These are phyloP conservation scores for Thalassiosira delicatula DNA, from an alignment of 352 stramenopile species.

Conservation along the genomic window DNA sequence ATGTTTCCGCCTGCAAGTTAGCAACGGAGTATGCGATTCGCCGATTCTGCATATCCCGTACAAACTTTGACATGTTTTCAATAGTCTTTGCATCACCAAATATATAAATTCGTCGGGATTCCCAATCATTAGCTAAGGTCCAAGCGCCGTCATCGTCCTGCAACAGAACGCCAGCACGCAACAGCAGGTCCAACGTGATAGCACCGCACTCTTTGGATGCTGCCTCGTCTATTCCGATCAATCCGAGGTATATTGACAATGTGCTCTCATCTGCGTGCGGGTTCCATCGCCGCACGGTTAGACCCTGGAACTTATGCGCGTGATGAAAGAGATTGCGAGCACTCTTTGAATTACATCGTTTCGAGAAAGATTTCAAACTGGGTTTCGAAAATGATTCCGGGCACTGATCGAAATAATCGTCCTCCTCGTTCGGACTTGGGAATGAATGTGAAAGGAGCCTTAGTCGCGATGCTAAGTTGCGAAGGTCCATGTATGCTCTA, in stretches of 20 bases:
- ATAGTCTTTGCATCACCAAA: too few species aligned
- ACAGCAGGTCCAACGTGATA: not conserved
- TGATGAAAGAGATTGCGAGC: not conserved
- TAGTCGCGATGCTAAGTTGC: not conserved
- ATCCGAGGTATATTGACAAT: slow-evolving; percentile 1
- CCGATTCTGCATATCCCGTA: not conserved
- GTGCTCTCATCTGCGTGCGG: not conserved
- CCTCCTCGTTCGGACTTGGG: not conserved
- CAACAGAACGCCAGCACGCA: not conserved
- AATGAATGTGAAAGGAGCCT: not conserved
- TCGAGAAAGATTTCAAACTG: not conserved
- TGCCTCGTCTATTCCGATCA: slow-evolving; percentile 11
- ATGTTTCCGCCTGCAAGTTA: slow-evolving; percentile 8
- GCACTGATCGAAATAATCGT: slow-evolving; percentile 1
- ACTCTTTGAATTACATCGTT: not conserved
- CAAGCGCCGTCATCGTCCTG: not conserved
- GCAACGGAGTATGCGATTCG: not conserved
- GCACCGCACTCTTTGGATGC: not conserved
- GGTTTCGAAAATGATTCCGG: not conserved
- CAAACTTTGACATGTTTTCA: too few species aligned
- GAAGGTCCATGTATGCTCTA: not conserved
- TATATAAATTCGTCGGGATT: not conserved
- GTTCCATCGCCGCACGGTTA: slow-evolving; percentile 10
- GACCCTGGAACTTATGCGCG: not conserved
- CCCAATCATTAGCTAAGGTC: not conserved